These are phyloP conservation scores for Rozella allomycis DNA, from an alignment of 371 early-diverging fungal genomes.

Conservation along the genomic window DNA sequence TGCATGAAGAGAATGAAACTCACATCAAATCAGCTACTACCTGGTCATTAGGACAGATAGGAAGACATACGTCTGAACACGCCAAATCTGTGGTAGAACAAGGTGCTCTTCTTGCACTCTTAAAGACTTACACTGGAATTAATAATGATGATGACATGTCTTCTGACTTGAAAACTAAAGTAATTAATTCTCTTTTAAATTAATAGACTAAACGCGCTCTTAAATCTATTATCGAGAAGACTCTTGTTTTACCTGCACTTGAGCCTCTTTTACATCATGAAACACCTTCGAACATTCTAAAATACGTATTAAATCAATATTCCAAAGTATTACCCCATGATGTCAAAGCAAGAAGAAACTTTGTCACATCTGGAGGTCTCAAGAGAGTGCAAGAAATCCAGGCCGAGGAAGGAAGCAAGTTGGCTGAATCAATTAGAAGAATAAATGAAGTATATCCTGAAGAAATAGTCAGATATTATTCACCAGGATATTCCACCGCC, in stretches of 20 bases:
- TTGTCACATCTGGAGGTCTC: constrained; percentile 24
- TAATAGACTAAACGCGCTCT: constrained; percentile 26
- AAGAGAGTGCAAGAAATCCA: constrained; percentile 26
- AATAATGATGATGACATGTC: no score
- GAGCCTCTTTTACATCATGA: constrained; percentile 20
- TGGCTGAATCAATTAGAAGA: constrained; percentile 22
- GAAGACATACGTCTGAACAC: constrained; percentile 30
- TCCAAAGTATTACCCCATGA: constrained; percentile 31
- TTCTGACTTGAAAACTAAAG: no score
- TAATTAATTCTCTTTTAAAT: no score
- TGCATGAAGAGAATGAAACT: constrained; percentile 17
- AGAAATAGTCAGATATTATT: constrained; percentile 32
- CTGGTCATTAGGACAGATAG: constrained; percentile 31
- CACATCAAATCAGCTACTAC: constrained; percentile 25
- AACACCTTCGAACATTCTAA: constrained; percentile 24
- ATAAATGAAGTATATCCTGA: constrained; percentile 34
- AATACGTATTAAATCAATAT: constrained; percentile 26
- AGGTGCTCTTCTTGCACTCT: constrained; percentile 19
- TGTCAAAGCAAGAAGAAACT: constrained; percentile 22
- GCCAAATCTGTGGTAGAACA: constrained; percentile 27
- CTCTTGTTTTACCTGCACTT: constrained; percentile 17
- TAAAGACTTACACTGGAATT: constrained; percentile 11
- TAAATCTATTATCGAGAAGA: constrained; percentile 24
- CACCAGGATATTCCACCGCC: constrained; percentile 25
- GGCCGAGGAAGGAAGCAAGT: constrained; percentile 15